Percentiles rank a stretch among this genome's conserved stretches.
Conservation (phyloP, 352 stramenopile species). For the Pythium monospermum region DNA sequence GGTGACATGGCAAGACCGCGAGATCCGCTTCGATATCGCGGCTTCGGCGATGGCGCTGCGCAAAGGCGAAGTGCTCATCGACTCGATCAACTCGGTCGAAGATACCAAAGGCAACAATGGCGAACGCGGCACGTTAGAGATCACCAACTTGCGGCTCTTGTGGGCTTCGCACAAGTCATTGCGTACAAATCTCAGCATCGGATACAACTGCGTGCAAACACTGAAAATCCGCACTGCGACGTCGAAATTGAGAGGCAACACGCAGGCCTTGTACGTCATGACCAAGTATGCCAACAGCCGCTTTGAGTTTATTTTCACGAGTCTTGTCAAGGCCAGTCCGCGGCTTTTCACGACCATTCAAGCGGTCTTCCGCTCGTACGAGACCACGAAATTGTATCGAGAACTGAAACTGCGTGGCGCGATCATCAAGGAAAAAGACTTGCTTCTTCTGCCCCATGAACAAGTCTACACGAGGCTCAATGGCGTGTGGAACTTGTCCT, state of each 20-base stretch:
- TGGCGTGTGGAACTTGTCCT: constrained; percentile 91
- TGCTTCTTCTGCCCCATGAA: constrained; percentile 85
- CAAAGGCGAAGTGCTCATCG: constrained; percentile 79
- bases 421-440: constrained; percentile 88
- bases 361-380: constrained; percentile 89
- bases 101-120: constrained; percentile 95
- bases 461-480: constrained; percentile 85
- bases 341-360: constrained; percentile 92
- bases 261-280: constrained; percentile 90
- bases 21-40: constrained; percentile 88
- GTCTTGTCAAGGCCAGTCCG: constrained; percentile 87
- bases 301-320: constrained; percentile 95
- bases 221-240: constrained; percentile 89
- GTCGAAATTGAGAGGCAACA: constrained; percentile 87
- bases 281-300: constrained; percentile 82
- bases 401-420: constrained; percentile 90
- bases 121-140: constrained; percentile 80
- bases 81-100: constrained; percentile 93
- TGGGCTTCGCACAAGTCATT: constrained; percentile 88
- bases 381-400: constrained; percentile 90
- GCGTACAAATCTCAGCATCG: constrained; percentile 84
- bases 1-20: constrained; percentile 85
- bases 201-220: constrained; percentile 77
- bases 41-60: constrained; percentile 54
- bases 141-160: constrained; percentile 90